phyloP scores from a whole-genome alignment of 106 monocot genomes.

The Narthecium ossifragum region DNA sequence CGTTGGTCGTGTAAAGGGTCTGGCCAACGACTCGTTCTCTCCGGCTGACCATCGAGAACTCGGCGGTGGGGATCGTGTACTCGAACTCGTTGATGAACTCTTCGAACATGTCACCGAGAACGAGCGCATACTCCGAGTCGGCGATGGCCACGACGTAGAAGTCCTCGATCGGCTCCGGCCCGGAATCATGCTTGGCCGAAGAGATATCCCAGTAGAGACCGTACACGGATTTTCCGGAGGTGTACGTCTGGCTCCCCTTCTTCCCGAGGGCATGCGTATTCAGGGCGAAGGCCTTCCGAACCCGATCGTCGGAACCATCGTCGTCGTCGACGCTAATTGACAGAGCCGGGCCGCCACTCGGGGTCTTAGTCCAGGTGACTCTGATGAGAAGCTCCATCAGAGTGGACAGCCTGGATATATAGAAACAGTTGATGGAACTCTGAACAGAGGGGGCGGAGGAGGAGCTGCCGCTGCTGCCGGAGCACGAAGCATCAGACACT shows the following conservation, averaged over 20 bases:
- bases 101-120: conserved; percentile 25
- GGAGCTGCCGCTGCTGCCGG: conserved; percentile 17
- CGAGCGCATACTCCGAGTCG: conserved; percentile 29
- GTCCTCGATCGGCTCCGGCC: conserved; percentile 32
- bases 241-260: conserved; percentile 23
- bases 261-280: conserved; percentile 8
- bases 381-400: conserved; percentile 36
- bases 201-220: conserved; percentile 53
- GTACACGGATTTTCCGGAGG: conserved; percentile 10
- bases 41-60: conserved; percentile 19
- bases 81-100: conserved; percentile 17
- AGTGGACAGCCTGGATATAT: conserved; percentile 35
- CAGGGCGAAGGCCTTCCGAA: neutral
- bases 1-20: conserved; percentile 19
- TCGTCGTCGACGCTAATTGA: conserved; percentile 43
- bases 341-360: conserved; percentile 31
- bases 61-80: conserved; percentile 4
- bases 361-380: conserved; percentile 55
- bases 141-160: conserved; percentile 39
- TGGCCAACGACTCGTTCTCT: conserved; percentile 29
- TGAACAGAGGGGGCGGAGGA: conserved; percentile 12
- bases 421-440: conserved; percentile 39
- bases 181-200: conserved; percentile 34
- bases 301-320: neutral
- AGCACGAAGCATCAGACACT: conserved; percentile 52